Evolutionary conservation across 73 alveolate species (phyloP), one percentile per base, ranked within the genome.

Genomic region (Paramecium pentaurelia): DNA sequence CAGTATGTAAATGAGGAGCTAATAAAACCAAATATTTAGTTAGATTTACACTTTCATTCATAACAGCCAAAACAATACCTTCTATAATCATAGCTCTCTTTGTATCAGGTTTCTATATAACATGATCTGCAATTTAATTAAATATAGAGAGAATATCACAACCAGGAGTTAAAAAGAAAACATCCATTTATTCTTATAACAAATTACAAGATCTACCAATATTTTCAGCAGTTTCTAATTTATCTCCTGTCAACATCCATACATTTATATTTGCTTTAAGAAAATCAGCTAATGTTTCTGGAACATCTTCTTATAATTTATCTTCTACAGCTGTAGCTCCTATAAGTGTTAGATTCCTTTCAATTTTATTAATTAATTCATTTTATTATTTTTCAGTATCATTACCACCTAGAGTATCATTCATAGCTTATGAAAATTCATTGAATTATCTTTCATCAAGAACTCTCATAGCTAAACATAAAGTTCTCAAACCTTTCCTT

Each of bases 181-280:
- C 80, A 9, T 86, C 86, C 97, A 97, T 94, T 34, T 95, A 93
- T 9, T 75, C 85, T 28, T 92, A 92, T 47, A 97, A 83, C 86
- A 98, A 60, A 54, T 97, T 98, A 64, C 99, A 97, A 30, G 99
- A 93, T 59, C 95, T 83, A 18, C 99, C 99, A 20, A 98, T 97
- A 93, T 98, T 98, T 95, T 96, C 98, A 20, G 99, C 99, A 37
- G 99, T 98, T 68, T 98, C 99, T 70, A 98, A 95, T 91, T 98
- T 98, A 94, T 98, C 99, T 45, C 99, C 99, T 42, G 99, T 98
- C 11, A 98, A 95, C 98, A 98, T 98, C 99, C 99, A 98, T 22
- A 98, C 98, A 92, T 98, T 97, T 36, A 98, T 97, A 85, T 95
- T 95, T 18, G 99, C 99, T 51, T 97, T 95, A 28, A 94, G 92